These are phyloP conservation scores for Akanthomyces lecanii DNA, from an alignment of 2,329 filamentous ascomycete species.

Conservation along the genomic window DNA sequence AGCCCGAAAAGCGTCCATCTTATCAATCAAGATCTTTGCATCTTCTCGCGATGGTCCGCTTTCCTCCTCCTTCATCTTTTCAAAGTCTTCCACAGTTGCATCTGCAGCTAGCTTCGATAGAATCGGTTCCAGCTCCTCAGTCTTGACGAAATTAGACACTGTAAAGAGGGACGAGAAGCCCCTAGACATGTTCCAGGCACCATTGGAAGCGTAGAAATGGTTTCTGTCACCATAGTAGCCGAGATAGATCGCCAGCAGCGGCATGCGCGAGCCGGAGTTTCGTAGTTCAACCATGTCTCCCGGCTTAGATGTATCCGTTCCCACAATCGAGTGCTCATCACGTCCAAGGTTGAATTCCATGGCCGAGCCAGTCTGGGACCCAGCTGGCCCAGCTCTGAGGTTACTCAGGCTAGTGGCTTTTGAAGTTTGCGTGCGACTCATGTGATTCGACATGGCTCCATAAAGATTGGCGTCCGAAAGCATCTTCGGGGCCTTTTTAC, in stretches of 20 bases:
- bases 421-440: conserved; percentile 23
- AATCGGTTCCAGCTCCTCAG: conserved; percentile 38
- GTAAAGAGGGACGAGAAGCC: conserved; percentile 45
- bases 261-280: conserved; percentile 37
- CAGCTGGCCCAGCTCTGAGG: neutral
- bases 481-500: conserved; percentile 21
- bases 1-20: conserved; percentile 44
- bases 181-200: conserved; percentile 44
- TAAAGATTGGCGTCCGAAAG: conserved; percentile 17
- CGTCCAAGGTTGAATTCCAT: conserved; percentile 9
- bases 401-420: neutral
- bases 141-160: conserved; percentile 42
- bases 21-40: conserved; percentile 41
- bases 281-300: conserved; percentile 30
- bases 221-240: conserved; percentile 47
- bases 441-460: conserved; percentile 27
- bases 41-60: conserved; percentile 42
- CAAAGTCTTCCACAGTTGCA: conserved; percentile 28
- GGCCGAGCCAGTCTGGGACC: conserved; percentile 4
- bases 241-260: conserved; percentile 50
- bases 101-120: conserved; percentile 28
- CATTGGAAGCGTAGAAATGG: conserved; percentile 52
- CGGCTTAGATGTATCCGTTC: conserved; percentile 3
- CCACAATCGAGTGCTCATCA: conserved; percentile 12
- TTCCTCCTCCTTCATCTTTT: conserved; percentile 29